Evolutionary conservation across 2,329 filamentous ascomycete species (phyloP).

Genomic region (Penicillium frequentans): DNA sequence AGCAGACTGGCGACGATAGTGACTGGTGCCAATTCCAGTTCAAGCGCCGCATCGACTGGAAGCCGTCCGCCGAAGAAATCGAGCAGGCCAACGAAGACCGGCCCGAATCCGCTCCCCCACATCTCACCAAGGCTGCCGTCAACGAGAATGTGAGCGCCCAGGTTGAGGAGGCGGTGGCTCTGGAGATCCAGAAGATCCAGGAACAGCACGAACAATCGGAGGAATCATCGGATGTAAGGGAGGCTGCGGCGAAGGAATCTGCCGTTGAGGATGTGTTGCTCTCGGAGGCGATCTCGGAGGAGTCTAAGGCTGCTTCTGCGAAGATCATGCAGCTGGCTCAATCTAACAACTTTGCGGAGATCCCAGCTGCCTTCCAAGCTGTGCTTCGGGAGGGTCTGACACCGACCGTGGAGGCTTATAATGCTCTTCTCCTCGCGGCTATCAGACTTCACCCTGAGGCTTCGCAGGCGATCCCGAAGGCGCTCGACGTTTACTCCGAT

Average conservation of each 20-base stretch:
- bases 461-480: conserved; percentile 84
- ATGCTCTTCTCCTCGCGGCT: conserved; percentile 80
- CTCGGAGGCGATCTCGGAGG: conserved; percentile 54
- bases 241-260: conserved; percentile 27
- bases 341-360: conserved; percentile 75
- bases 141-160: conserved; percentile 63
- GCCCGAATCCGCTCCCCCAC: conserved; percentile 50
- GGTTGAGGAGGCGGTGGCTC: conserved; percentile 79
- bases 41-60: conserved; percentile 86
- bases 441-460: conserved; percentile 77
- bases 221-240: conserved; percentile 33
- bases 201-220: conserved; percentile 52
- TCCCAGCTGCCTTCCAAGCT: conserved; percentile 85
- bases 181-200: conserved; percentile 69
- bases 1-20: conserved; percentile 67
- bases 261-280: conserved; percentile 41
- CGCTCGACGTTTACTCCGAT: conserved; percentile 91
- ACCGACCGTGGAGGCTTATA: conserved; percentile 86
- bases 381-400: conserved; percentile 81
- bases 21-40: conserved; percentile 94
- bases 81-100: conserved; percentile 34
- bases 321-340: conserved; percentile 74
- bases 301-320: conserved; percentile 70
- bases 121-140: conserved; percentile 56
- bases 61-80: conserved; percentile 51